Evolutionary conservation across 2,329 filamentous ascomycete genomes (phyloP), one percentile per base, ranked within the genome.

Genomic region (Fusarium humuli): DNA sequence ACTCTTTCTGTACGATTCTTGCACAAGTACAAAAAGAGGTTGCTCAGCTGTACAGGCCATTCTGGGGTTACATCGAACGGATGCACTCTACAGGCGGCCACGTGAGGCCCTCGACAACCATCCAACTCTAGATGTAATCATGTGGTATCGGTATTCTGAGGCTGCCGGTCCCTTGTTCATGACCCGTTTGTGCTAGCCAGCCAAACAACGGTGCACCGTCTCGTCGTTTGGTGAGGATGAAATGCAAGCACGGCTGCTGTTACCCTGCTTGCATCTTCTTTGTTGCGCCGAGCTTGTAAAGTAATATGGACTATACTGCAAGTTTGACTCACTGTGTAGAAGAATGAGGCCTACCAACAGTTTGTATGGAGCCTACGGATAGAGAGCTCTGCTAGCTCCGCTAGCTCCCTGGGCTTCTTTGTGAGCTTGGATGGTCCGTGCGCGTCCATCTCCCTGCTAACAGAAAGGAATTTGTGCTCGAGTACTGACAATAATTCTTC

Each of bases 401-500:
- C 32, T 34, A 49, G 53, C 42, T 56, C 42, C 42, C 32, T 23
- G 30, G 42, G 37, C 52, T 55, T 27, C 9, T 50, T 34, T 53
- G 40, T 48, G 52, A 65, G 59, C 52, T 63, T 16, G 1, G 8
- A 11, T 74, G 73, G 72, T 46, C 72, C 63, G 72, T 75, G 73
- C 73, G 53, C 66, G 57, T 66, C 64, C 69, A 71, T 74, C 69
- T 61, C 70, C 70, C 72, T 72, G 69, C 56, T 67, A 75, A 75
- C 72, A 70, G 47, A 59, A 58, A 44, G 23, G 30, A 49, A 49
- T 57, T 57, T 30, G 32, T 45, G 52, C 22, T 54, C 13, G 3
- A 53, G 30, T 11, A 10, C 13, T 29, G 41, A 54, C 54, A 50
- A 57, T 49, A 57, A 49, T 22, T 6, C 9, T 7, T 7, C 13